Base-by-base conservation (phyloP, 768 basidiomycete genomes). In the Brasilioporus rufonigricans region DNA sequence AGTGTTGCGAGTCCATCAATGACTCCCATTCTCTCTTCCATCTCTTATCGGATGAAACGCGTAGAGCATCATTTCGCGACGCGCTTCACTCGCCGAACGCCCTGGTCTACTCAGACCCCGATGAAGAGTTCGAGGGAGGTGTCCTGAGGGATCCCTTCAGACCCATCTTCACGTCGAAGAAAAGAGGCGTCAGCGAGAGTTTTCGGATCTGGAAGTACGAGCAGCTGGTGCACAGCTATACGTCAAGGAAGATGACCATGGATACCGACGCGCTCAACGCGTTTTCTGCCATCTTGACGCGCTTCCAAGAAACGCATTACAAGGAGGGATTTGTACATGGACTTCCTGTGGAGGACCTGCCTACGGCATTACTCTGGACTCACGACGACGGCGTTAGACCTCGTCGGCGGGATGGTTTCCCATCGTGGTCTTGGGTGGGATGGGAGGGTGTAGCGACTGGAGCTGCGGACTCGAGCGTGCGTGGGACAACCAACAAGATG, bases 311-410 rank as follows among this genome's bases (percentile, higher is more conserved):
- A 10, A 45, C 10, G 10, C 4, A 38, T 38, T 56, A 59, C 41
- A 10, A 49, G 29, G n/a, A 5, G 3, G 59, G 62, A 24, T 64
- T 61, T n/a, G 9, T 61, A 40, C 44, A 62, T 8, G 61, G 61
- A 31, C 53, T 61, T 29, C 50, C 60, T 2, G 16, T 48, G 9
- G 16, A 61, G 5, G 47, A 60, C 38, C 44, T 59, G 10, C 48
- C 57, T 3, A 59, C 55, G 3, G 62, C 52, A 1, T 7, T 62
- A 32, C 11, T 50, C 18, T 63, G 62, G 61, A 38, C n/a, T n/a
- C n/a, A n/a, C n/a, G n/a, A 40, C 21, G 19, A 40, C 11, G 19
- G 19, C 2, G 39, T 40, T 21, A 9, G 9, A 19, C 39, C 39
- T n/a, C 39, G 39, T 21, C 39, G 39, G 19, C 39, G 39, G 39